Evolutionary conservation across 352 stramenopile genomes (phyloP).

Genomic region (Globisporangium heterothallicum): DNA sequence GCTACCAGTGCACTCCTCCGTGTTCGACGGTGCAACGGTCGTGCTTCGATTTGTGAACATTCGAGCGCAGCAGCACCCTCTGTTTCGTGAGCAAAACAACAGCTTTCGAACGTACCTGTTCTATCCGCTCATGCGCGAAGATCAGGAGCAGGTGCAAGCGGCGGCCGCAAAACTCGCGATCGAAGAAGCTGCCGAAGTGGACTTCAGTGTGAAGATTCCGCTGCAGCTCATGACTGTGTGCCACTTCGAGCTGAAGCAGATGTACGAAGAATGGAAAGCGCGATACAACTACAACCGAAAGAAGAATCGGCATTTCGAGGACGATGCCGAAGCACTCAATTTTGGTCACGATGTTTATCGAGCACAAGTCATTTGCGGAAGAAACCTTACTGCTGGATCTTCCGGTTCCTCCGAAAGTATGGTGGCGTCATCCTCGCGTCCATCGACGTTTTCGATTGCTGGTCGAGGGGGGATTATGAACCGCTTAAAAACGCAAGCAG

Average conservation of each 20-base stretch:
- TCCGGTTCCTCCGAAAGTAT: background rate
- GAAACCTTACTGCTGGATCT: slow-evolving; percentile 30
- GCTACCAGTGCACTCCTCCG: slow-evolving; percentile 56
- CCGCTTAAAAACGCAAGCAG: slow-evolving; percentile 54
- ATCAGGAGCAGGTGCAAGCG: slow-evolving; percentile 36
- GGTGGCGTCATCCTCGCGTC: slow-evolving; percentile 16
- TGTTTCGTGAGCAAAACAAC: slow-evolving; percentile 45
- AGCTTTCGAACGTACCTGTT: slow-evolving; percentile 67
- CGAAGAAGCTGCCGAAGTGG: slow-evolving; percentile 72
- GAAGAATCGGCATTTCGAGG: slow-evolving; percentile 67
- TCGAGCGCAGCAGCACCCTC: slow-evolving; percentile 31
- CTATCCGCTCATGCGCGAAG: slow-evolving; percentile 48
- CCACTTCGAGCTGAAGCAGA: slow-evolving; percentile 61
- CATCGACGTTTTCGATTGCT: slow-evolving; percentile 50
- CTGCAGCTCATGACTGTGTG: slow-evolving; percentile 72
- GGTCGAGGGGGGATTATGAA: slow-evolving; percentile 55
- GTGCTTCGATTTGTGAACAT: slow-evolving; percentile 56
- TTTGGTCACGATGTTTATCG: slow-evolving; percentile 79
- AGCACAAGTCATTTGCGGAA: slow-evolving; percentile 58
- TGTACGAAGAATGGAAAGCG: slow-evolving; percentile 65
- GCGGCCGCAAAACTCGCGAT: slow-evolving; percentile 60
- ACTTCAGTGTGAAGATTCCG: slow-evolving; percentile 76
- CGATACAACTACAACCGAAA: slow-evolving; percentile 83
- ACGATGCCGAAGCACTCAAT: slow-evolving; percentile 69
- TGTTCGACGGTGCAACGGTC: slow-evolving; percentile 56